Base-by-base conservation (phyloP, 1,284 basidiomycete species). In the Melanopsichium pennsylvanicum region DNA sequence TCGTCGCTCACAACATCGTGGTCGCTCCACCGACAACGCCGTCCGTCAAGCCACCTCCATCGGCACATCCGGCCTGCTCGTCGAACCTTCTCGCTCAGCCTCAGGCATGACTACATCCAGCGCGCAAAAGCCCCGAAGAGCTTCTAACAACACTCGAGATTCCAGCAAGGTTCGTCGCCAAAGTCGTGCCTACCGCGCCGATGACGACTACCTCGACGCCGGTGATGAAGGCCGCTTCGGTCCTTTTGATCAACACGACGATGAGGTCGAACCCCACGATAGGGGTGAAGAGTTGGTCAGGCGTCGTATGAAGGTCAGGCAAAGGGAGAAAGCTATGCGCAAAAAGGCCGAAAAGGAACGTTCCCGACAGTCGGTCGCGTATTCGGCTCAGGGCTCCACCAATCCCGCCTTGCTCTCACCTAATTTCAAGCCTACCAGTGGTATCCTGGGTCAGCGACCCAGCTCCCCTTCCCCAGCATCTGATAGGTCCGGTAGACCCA, bases 231-330 rank as follows among this genome's bases (percentile, higher is more conserved):
- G 55, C 10, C 48, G 70, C 21, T 75, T 40, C 44, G 74, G 70
- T 16, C 72, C 69, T 15, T 36, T 60, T 8, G 68, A 60, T 35
- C 55, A 66, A 1, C 43, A 81, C 21, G 84, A 85, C 49, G 85
- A 86, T 55, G 85, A 84, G 56, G 81, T 82, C 9, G 73, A 81
- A 36, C 78, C 81, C 10, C 75, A 80, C 29, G 86, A 87, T 70
- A 79, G 85, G 22, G 86, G 86, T 8, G 85, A 85, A 56, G 84
- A 84, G 66, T 83, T 87, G 9, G 84, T 87, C 50, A 79, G 84
- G 31, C 80, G 83, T 34, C 74, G 86, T 23, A 84, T 84, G 79
- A 83, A 82, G 60, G 85, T 85, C 47, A 74, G 85, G 13, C 76
- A 80, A 48, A 58, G 73, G 25, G 78, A 82, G 37, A 81, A 81